Percentiles rank a stretch among this genome's conserved stretches.
Evolutionary conservation across 164 flowering plant species (phyloP).

Genomic region (Kalanchoe fedtschenkoi): DNA sequence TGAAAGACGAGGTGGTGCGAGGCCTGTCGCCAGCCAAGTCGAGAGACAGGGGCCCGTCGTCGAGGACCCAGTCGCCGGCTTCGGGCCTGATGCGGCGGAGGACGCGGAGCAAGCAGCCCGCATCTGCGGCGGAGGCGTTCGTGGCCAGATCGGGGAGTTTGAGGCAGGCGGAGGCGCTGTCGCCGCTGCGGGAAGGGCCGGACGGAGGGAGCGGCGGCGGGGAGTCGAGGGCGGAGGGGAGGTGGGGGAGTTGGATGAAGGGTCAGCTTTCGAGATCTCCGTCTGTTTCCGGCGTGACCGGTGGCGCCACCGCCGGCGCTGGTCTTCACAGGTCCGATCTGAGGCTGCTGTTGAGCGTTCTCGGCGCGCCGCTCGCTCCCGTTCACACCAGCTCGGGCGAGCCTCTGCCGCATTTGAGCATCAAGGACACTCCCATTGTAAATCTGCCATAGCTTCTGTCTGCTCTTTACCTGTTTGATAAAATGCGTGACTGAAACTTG

Average conservation of each 20-base stretch:
- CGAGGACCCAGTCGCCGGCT: conserved; percentile 50
- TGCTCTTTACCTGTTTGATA: neutral
- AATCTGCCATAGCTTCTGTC: no score
- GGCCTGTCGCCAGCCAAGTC: conserved; percentile 79
- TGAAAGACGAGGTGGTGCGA: conserved; percentile 69
- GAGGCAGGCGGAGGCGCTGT: conserved; percentile 62
- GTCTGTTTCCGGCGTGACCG: conserved; percentile 31
- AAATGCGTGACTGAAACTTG: neutral
- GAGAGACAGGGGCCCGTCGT: conserved; percentile 36
- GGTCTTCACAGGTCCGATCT: conserved; percentile 57
- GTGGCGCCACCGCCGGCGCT: conserved; percentile 16
- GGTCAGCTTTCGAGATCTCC: conserved; percentile 60
- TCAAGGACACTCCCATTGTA: conserved; percentile 64
- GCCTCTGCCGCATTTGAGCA: conserved; percentile 52
- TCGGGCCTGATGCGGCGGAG: conserved; percentile 41
- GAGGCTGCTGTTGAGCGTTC: conserved; percentile 51
- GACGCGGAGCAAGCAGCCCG: conserved; percentile 16
- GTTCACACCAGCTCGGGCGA: conserved; percentile 46
- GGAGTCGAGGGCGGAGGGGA: conserved; percentile 38
- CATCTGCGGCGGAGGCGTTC: conserved; percentile 34
- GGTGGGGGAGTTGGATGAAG: conserved; percentile 84
- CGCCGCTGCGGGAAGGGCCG: conserved; percentile 86
- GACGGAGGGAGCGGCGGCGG: conserved; percentile 47
- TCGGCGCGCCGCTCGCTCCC: conserved; percentile 75
- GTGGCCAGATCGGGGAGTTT: conserved; percentile 67